phyloP scores from a whole-genome alignment of 169 alveolate genomes.

The Eimeria maxima region DNA sequence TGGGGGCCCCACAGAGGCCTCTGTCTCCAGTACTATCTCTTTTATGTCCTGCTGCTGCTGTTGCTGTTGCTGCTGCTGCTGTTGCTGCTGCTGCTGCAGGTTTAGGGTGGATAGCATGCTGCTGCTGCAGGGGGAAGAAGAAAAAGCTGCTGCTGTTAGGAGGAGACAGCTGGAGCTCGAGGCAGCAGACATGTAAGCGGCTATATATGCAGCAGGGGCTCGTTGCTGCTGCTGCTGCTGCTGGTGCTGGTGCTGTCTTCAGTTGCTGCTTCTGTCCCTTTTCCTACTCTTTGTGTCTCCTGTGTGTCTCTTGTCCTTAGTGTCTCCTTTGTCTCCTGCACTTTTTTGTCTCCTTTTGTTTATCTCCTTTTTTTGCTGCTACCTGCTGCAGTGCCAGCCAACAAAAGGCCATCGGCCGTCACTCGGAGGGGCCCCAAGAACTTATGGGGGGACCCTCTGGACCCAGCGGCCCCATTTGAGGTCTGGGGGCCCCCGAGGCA shows the following conservation, averaged over 20 bases:
- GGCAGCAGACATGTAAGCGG: conserved; percentile 23
- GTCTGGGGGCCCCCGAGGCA: not conserved
- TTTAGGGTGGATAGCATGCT: conserved; percentile 40
- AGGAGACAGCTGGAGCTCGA: not conserved
- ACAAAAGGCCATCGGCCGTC: not conserved
- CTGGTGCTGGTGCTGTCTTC: conserved; percentile 5
- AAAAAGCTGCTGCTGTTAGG: not conserved
- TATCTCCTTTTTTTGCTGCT: not conserved
- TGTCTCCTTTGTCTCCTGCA: not conserved
- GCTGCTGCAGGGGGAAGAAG: conserved; percentile 22
- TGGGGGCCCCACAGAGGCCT: not conserved
- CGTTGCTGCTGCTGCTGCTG: not conserved
- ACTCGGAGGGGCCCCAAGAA: not conserved
- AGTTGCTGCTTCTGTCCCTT: not conserved
- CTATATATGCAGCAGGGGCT: not conserved
- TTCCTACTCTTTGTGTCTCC: too few species aligned
- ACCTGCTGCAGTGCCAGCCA: not conserved
- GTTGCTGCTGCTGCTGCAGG: conserved; percentile 22
- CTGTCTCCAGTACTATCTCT: not conserved
- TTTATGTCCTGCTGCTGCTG: not conserved
- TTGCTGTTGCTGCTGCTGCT: conserved; percentile 19
- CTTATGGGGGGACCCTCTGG: not conserved
- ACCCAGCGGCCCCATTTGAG: not conserved
- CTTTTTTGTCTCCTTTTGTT: not conserved
- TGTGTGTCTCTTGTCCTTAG: not conserved